Percentiles rank a stretch among this genome's conserved stretches.
Evolutionary conservation across 1,139 yeast genomes (phyloP).

Genomic region (Geotrichum bryndzae): DNA sequence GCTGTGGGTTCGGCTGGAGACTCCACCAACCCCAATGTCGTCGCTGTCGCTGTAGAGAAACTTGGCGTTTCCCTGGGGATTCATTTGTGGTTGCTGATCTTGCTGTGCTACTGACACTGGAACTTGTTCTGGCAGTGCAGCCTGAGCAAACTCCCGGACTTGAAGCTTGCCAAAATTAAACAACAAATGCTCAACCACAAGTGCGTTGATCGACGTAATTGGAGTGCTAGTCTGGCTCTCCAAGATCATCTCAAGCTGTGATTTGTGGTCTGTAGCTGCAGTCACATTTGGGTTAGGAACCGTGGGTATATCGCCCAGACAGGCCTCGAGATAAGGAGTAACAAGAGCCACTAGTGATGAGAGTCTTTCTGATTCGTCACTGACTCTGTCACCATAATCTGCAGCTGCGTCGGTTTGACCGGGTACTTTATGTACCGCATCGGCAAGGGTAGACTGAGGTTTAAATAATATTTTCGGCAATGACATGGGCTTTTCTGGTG

Average conservation of each 20-base stretch:
- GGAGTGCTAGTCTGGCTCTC: neutral
- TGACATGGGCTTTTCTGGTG: neutral
- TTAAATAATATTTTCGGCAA: neutral
- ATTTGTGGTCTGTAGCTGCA: neutral
- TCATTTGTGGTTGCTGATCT: neutral
- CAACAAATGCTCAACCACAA: neutral
- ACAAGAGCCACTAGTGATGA: neutral
- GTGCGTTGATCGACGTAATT: neutral
- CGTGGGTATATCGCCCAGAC: neutral
- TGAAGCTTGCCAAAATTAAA: neutral
- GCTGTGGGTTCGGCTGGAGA: neutral
- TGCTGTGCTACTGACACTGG: neutral
- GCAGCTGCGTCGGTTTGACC: neutral
- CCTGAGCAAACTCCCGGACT: neutral
- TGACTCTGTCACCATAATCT: neutral
- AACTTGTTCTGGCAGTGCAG: neutral
- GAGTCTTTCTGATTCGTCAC: neutral
- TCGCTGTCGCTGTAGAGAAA: neutral
- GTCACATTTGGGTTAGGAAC: neutral
- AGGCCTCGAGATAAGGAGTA: neutral
- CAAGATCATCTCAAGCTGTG: neutral
- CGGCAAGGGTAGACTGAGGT: neutral
- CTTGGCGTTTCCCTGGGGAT: neutral
- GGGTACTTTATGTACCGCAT: neutral
- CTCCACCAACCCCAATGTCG: neutral